Evolutionary conservation across 345 rosid species (phyloP), one percentile per base, ranked within the genome.

Genomic region (Viola odorata): DNA sequence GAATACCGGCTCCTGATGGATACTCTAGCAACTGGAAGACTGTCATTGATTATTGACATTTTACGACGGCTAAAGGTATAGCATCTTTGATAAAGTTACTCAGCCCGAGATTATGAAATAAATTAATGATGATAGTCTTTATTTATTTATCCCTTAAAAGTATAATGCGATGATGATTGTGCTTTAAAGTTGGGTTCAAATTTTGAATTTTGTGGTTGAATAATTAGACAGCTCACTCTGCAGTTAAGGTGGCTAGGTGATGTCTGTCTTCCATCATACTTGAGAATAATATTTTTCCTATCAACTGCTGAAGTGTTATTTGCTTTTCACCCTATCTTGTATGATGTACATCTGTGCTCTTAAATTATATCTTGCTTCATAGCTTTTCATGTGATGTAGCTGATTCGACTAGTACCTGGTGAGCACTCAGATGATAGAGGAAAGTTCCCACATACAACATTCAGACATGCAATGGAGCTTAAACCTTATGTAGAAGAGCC

Each of bases 401-500:
- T 89, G 75, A 85, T 92, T 73, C 87, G 88, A 67, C 78, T 89
- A 55, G 85, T 83, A 78, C 78, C 70, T 58, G 61, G 53, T 74
- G 85, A 78, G 64, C 69, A 75, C 69, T 73, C 78, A 62, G 80
- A 69, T 62, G 76, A 79, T 52, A 89, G 74, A 37, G 60, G 59
- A 45, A 75, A 81, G 70, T 69, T 57, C 54, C 67, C 80, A 59
- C 85, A 75, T 81, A 84, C 88, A 66, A 79, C 68, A 69, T 70
- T 83, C 71, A 83, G 79, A 6, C 84, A 87, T 84, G 89, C 87
- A 50, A 41, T 92, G 81, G 96, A 89, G 76, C 87, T 92, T 68
- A 92, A 78, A 70, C 98, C 98, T 65, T 85, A 87, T 69, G 78
- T 89, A 72, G 97, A 92, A 80, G 97, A 89, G 63, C 98, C 97